Evolutionary conservation across 495 filamentous ascomycete species (phyloP).

Genomic region (Podospora anserina): DNA sequence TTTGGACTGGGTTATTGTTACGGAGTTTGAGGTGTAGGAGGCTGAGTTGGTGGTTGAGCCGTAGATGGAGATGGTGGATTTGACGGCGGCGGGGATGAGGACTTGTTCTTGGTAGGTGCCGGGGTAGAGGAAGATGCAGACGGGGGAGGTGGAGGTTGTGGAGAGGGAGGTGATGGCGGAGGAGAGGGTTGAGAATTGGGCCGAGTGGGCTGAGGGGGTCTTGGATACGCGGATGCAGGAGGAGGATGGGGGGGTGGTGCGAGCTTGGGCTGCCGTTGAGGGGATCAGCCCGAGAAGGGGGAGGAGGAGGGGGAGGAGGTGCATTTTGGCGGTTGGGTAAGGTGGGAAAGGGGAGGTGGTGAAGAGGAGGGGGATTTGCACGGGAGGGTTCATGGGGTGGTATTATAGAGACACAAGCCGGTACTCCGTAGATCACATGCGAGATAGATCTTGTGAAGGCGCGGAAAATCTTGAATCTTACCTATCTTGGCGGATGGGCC

Average conservation of each 20-base stretch:
- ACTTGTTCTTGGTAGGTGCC: conserved; percentile 60
- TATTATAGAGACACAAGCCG: neutral
- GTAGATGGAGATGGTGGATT: conserved; percentile 54
- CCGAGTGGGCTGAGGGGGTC: conserved; percentile 33
- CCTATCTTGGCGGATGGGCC: neutral
- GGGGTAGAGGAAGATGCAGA: conserved; percentile 62
- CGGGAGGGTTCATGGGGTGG: neutral
- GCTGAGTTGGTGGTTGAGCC: conserved; percentile 58
- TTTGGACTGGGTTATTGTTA: conserved; percentile 52
- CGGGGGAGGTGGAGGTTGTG: conserved; percentile 38
- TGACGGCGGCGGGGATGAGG: conserved; percentile 46
- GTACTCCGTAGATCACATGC: neutral
- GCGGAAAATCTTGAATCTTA: neutral
- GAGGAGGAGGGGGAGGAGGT: neutral
- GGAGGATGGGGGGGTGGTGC: conserved; percentile 49
- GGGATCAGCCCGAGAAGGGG: neutral
- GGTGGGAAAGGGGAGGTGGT: neutral
- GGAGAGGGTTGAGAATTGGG: conserved; percentile 51
- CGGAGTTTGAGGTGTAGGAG: conserved; percentile 55
- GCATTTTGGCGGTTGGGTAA: neutral
- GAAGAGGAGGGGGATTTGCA: neutral
- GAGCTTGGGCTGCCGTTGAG: conserved; percentile 25
- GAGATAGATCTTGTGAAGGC: neutral
- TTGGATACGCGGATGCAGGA: conserved; percentile 52
- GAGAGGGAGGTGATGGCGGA: conserved; percentile 55